phyloP scores from a whole-genome alignment of 345 rosid genomes.

The Murraya koenigii region DNA sequence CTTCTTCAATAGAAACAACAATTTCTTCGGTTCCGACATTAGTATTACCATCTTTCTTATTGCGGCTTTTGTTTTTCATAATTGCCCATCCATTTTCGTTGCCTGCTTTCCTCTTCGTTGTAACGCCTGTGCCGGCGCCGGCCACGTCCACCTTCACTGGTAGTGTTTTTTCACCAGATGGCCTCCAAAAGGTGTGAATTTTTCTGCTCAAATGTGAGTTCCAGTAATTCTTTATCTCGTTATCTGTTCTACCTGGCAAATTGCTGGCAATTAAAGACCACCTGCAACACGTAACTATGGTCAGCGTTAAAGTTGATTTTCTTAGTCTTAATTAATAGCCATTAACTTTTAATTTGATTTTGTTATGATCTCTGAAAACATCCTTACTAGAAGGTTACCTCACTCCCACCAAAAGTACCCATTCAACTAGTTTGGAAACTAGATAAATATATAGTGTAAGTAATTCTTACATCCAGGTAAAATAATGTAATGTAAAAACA shows the following conservation, averaged over 20 bases:
- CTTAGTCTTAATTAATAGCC: not conserved
- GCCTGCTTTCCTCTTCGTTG: conserved; percentile 25
- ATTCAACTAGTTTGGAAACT: no score
- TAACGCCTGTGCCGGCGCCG: conserved; percentile 8
- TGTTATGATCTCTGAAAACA: no score
- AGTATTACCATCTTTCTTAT: not conserved
- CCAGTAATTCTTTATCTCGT: conserved; percentile 73
- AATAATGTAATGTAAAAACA: no score
- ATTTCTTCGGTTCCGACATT: not conserved
- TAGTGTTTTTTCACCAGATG: not conserved
- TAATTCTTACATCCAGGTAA: no score
- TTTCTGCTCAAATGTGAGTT: conserved; percentile 58
- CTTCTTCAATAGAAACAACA: not conserved
- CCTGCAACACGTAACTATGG: conserved; percentile 20
- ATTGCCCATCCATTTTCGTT: conserved; percentile 24
- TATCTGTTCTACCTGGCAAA: conserved; percentile 68
- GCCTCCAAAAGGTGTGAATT: conserved; percentile 35
- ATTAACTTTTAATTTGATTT: no score
- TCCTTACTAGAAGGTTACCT: not conserved
- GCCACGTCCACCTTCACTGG: conserved; percentile 11
- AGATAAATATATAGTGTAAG: no score
- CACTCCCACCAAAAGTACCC: no score
- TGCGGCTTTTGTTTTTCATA: conserved; percentile 20
- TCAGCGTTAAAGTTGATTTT: not conserved
- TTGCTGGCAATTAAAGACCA: conserved; percentile 64